Evolutionary conservation across 2,329 filamentous ascomycete species (phyloP).

Genomic region (Ophiostoma montium): DNA sequence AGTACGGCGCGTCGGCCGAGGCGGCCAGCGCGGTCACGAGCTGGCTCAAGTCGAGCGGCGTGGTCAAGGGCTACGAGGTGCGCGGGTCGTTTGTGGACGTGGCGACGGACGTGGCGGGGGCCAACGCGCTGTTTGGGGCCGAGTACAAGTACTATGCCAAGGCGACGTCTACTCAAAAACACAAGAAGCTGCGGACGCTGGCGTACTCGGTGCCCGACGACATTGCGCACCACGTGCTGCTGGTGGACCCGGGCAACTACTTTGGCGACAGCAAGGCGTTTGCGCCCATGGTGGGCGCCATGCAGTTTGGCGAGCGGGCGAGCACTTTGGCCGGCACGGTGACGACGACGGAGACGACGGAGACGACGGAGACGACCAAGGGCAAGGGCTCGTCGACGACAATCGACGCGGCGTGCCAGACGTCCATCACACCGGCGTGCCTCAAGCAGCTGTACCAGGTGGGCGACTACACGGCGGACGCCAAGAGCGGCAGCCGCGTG

Average conservation of each 20-base stretch:
- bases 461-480: conserved; percentile 22
- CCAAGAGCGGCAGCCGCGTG: conserved; percentile 24
- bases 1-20: conserved; percentile 35
- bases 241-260: conserved; percentile 52
- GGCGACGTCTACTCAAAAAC: background rate
- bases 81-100: conserved; percentile 21
- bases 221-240: conserved; percentile 39
- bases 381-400: conserved; percentile 21
- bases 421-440: conserved; percentile 31
- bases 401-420: conserved; percentile 16
- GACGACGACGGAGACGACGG: background rate
- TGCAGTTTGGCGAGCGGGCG: conserved; percentile 1
- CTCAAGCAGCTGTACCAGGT: conserved; percentile 35
- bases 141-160: conserved; percentile 19
- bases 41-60: conserved; percentile 40
- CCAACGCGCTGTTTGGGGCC: conserved; percentile 18
- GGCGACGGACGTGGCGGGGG: conserved; percentile 15
- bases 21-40: conserved; percentile 33
- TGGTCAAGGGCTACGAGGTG: conserved; percentile 28
- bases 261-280: conserved; percentile 27
- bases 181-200: conserved; percentile 34
- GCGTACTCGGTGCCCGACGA: conserved; percentile 47
- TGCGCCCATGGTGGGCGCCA: conserved; percentile 3
- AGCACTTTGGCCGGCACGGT: too few relatives aligned
- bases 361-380: conserved; percentile 12